Percentiles rank a stretch among this genome's conserved stretches.
These are phyloP conservation scores for Isatis lusitanica DNA, from an alignment of 441 rosid species.

Conservation along the genomic window DNA sequence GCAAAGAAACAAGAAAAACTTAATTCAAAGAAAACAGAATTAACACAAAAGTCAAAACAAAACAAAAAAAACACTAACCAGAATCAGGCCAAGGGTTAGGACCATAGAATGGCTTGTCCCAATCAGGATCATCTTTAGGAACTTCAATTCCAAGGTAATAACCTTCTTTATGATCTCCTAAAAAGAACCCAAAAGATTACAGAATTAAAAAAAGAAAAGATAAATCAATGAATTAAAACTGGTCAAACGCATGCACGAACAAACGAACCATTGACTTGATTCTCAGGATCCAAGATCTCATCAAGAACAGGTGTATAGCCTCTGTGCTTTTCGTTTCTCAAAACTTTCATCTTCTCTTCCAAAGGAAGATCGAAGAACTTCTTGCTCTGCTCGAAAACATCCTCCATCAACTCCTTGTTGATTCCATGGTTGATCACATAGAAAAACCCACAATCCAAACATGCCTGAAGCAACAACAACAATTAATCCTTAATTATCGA, in stretches of 20 bases:
- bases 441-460: conserved; percentile 85
- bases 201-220: not conserved
- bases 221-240: not conserved
- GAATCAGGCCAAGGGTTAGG: conserved; percentile 83
- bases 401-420: conserved; percentile 64
- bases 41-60: not conserved
- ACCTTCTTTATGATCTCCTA: conserved; percentile 16
- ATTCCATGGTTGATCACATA: conserved; percentile 86
- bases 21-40: not conserved
- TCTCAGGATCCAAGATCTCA: conserved; percentile 8
- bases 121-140: conserved; percentile 17
- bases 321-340: conserved; percentile 30
- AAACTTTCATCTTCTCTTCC: conserved; percentile 69
- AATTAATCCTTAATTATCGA: conserved; percentile 35
- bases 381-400: conserved; percentile 71
- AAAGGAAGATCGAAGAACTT: conserved; percentile 62
- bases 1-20: not conserved
- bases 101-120: conserved; percentile 51
- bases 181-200: not conserved
- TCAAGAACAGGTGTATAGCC: conserved; percentile 17
- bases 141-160: conserved; percentile 12
- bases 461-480: conserved; percentile 51
- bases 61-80: conserved; percentile 40
- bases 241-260: not conserved
- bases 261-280: conserved; percentile 13